These are phyloP conservation scores for Saccharomycopsis selenospora DNA, from an alignment of 805 yeast species.

Conservation along the genomic window DNA sequence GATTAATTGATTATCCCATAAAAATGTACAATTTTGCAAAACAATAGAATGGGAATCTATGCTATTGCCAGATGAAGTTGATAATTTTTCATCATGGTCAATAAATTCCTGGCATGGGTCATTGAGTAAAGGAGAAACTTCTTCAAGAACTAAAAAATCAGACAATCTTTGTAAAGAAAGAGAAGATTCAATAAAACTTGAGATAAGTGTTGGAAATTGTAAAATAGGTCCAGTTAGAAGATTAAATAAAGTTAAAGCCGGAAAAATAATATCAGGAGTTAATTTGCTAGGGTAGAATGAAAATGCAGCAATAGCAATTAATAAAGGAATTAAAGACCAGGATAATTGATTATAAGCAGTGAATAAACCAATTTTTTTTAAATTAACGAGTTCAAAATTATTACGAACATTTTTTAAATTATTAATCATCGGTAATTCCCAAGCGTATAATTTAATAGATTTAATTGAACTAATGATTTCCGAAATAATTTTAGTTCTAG, in stretches of 20 bases:
- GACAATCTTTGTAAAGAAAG: constrained; percentile 50
- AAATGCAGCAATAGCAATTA: constrained; percentile 56
- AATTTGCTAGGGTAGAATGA: constrained; percentile 38
- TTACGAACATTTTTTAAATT: constrained; percentile 49
- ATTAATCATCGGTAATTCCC: constrained; percentile 58
- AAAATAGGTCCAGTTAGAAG: constrained; percentile 51
- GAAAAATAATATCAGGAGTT: constrained; percentile 62
- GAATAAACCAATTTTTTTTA: constrained; percentile 41
- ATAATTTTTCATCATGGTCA: no score
- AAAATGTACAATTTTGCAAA: constrained; percentile 1
- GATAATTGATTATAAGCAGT: constrained; percentile 44
- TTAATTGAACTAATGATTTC: constrained; percentile 55
- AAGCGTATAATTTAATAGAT: constrained; percentile 57
- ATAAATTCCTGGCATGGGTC: no score
- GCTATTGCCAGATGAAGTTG: no score
- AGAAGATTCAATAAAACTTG: constrained; percentile 48
- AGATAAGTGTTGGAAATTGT: constrained; percentile 50
- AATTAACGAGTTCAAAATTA: constrained; percentile 46
- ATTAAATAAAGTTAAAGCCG: constrained; percentile 55
- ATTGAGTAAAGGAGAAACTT: no score
- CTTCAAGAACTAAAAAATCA: constrained; percentile 40
- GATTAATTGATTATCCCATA: neutral
- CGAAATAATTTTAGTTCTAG: constrained; percentile 49
- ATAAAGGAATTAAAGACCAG: constrained; percentile 57
- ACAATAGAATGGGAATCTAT: constrained; percentile 6